phyloP scores from a whole-genome alignment of 768 basidiomycete species.

The Phanerochaete carnosa region DNA sequence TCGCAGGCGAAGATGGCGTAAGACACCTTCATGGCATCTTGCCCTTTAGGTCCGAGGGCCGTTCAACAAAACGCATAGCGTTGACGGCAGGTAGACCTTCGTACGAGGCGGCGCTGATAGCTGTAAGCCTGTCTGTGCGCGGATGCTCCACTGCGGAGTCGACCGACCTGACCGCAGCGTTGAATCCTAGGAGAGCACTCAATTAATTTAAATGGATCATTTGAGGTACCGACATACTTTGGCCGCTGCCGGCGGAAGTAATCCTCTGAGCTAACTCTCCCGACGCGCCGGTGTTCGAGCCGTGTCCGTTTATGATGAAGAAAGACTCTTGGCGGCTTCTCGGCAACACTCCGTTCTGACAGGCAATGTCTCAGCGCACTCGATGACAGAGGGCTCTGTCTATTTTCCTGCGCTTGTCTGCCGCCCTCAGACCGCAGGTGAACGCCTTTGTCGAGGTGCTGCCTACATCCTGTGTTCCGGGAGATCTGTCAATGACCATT shows the following conservation, averaged over 20 bases:
- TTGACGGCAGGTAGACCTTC: conserved; percentile 53
- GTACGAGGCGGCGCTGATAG: conserved; percentile 46
- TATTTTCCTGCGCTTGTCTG: too few species aligned
- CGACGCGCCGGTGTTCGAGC: conserved; percentile 46
- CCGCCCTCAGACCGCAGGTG: too few species aligned
- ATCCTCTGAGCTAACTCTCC: conserved; percentile 46
- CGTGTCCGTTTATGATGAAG: too few species aligned
- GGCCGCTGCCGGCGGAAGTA: conserved; percentile 32
- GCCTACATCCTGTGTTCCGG: too few species aligned
- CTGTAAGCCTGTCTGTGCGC: conserved; percentile 40
- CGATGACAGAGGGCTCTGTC: too few species aligned
- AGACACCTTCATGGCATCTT: conserved; percentile 27
- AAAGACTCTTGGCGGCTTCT: too few species aligned
- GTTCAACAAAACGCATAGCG: conserved; percentile 43
- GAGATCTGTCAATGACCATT: too few species aligned
- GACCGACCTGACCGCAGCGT: conserved; percentile 39
- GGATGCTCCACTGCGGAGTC: conserved; percentile 35
- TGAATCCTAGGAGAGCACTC: conserved; percentile 30
- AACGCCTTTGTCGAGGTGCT: too few species aligned
- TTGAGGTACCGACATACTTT: conserved; percentile 27
- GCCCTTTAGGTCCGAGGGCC: conserved; percentile 29
- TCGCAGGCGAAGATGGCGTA: conserved; percentile 49
- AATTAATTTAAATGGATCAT: neutral
- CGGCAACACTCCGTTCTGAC: too few species aligned
- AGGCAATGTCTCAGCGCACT: too few species aligned